A percentile compares a stretch with the other conserved stretches of the same genome.
phyloP scores from a whole-genome alignment of 805 yeast species.

The Pichia ethanolica region DNA sequence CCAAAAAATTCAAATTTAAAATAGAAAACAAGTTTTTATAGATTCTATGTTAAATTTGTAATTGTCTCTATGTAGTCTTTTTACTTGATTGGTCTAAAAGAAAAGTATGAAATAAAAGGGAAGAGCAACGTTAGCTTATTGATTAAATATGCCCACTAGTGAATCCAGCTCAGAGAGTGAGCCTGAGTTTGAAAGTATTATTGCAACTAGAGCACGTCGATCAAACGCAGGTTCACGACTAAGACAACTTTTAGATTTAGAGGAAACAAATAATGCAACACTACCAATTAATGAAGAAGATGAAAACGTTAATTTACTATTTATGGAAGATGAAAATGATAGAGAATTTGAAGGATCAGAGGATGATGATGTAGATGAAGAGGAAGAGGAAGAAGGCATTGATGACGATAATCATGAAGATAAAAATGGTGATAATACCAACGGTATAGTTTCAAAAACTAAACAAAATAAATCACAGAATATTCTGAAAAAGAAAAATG shows the following conservation, averaged over 20 bases:
- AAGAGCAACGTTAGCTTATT: too few species aligned
- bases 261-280: constrained; percentile 33
- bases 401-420: constrained; percentile 26
- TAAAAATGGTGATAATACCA: neutral
- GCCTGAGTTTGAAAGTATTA: constrained; percentile 42
- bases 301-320: constrained; percentile 63
- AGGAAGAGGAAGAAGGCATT: constrained; percentile 8
- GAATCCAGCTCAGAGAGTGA: constrained; percentile 25
- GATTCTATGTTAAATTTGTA: too few species aligned
- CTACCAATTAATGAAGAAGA: constrained; percentile 50
- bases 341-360: constrained; percentile 35
- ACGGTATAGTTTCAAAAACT: neutral
- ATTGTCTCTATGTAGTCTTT: too few species aligned
- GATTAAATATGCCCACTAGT: neutral
- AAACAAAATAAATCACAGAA: neutral
- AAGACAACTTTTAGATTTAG: constrained; percentile 64
- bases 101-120: too few species aligned
- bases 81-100: too few species aligned
- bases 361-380: constrained; percentile 25
- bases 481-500: neutral
- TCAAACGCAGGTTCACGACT: constrained; percentile 87
- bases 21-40: too few species aligned
- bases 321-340: constrained; percentile 57
- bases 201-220: constrained; percentile 69
- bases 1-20: too few species aligned